phyloP scores from a whole-genome alignment of 2,329 filamentous ascomycete genomes.

The Plectosphaerella sp. region DNA sequence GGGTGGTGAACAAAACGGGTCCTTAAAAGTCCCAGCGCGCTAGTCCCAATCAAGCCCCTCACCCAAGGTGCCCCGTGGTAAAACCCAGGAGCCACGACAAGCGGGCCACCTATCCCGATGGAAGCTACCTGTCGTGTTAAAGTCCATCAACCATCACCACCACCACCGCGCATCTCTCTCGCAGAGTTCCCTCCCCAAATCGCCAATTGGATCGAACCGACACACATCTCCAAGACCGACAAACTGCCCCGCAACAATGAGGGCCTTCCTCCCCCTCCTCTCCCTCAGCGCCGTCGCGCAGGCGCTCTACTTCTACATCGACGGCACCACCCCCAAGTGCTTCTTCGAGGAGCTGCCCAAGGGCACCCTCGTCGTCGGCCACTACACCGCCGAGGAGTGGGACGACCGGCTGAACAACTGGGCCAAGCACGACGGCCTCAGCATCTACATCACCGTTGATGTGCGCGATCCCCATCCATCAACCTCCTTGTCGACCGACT shows the following conservation, averaged over 20 bases:
- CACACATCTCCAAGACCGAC: neutral
- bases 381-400: slow-evolving; percentile 84
- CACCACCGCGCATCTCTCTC: no score
- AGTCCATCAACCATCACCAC: no score
- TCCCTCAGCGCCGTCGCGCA: slow-evolving; percentile 63
- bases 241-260: slow-evolving; percentile 40
- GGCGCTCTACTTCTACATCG: slow-evolving; percentile 94
- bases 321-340: slow-evolving; percentile 81
- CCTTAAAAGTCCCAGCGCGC: no score
- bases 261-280: slow-evolving; percentile 59
- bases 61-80: no score
- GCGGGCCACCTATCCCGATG: neutral
- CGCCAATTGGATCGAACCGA: neutral
- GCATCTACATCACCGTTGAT: slow-evolving; percentile 88
- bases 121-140: neutral
- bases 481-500: neutral
- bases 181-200: no score
- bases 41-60: no score
- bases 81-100: neutral
- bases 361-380: slow-evolving; percentile 91
- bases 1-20: no score
- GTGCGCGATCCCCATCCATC: slow-evolving; percentile 33
- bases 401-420: slow-evolving; percentile 66
- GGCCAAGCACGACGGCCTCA: slow-evolving; percentile 68
- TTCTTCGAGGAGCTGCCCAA: slow-evolving; percentile 98